Percentiles rank a stretch among this genome's conserved stretches.
These are phyloP conservation scores for Hypoxylon sp. DNA, from an alignment of 2,329 filamentous ascomycete genomes.

Conservation along the genomic window DNA sequence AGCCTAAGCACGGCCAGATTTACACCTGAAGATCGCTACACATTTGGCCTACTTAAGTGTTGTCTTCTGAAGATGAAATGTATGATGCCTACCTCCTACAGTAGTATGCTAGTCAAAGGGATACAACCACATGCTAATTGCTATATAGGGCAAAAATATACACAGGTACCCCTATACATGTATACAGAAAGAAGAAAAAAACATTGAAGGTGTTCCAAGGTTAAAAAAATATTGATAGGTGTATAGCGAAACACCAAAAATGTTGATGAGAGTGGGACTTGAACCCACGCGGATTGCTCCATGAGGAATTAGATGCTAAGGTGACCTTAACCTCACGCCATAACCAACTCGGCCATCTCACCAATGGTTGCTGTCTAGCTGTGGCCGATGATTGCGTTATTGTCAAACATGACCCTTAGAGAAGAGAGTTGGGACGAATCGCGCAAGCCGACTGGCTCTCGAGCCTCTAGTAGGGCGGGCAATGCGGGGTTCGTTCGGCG, in stretches of 20 bases:
- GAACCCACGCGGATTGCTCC: slow-evolving; percentile 22
- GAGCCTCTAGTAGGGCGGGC: neutral
- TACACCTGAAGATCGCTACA: too few relatives aligned
- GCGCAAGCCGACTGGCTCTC: neutral
- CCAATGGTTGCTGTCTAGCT: neutral
- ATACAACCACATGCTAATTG: too few relatives aligned
- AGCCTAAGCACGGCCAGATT: too few relatives aligned
- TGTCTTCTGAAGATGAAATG: too few relatives aligned
- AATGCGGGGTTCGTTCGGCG: slow-evolving; percentile 8
- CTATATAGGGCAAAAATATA: too few relatives aligned
- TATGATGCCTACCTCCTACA: too few relatives aligned
- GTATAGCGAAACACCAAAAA: neutral
- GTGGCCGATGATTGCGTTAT: neutral
- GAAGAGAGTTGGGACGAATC: neutral
- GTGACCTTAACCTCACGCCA: slow-evolving; percentile 23
- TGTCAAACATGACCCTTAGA: neutral
- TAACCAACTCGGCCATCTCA: slow-evolving; percentile 25
- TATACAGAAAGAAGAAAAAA: too few relatives aligned
- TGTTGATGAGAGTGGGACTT: slow-evolving; percentile 20
- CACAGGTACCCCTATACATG: too few relatives aligned
- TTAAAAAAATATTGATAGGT: neutral
- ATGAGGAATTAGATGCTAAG: slow-evolving; percentile 17
- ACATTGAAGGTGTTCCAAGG: too few relatives aligned
- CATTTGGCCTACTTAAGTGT: too few relatives aligned
- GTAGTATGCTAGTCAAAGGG: too few relatives aligned